Percentiles rank a stretch among this genome's conserved stretches.
Conservation (phyloP, 1,284 basidiomycete genomes). For the Dichomitus squalens region DNA sequence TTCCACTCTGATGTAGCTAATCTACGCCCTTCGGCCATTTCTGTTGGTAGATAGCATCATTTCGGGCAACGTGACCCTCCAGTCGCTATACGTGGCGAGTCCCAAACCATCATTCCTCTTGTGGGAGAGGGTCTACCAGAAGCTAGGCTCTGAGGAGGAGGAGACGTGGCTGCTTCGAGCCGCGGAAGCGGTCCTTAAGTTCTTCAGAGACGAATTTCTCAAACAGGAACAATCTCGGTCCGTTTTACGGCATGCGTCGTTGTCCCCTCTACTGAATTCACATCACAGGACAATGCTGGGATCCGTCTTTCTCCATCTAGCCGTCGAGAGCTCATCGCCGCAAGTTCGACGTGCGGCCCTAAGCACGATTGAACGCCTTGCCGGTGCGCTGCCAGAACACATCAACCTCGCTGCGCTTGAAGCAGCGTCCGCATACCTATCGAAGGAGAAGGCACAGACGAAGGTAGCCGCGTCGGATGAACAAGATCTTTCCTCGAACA, state of each 20-base stretch:
- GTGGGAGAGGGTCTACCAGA: conserved; percentile 86
- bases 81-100: conserved; percentile 45
- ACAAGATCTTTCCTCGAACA: conserved; percentile 39
- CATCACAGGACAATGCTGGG: conserved; percentile 45
- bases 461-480: conserved; percentile 32
- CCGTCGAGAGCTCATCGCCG: conserved; percentile 55
- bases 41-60: conserved; percentile 37
- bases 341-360: conserved; percentile 55
- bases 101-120: conserved; percentile 84
- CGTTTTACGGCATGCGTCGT: conserved; percentile 18
- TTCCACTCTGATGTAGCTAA: conserved; percentile 6
- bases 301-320: conserved; percentile 67
- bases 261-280: neutral
- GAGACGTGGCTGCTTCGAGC: conserved; percentile 82
- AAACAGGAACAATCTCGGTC: conserved; percentile 65
- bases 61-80: conserved; percentile 44
- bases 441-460: conserved; percentile 23
- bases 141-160: conserved; percentile 65
- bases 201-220: conserved; percentile 53
- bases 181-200: conserved; percentile 52
- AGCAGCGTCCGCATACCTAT: conserved; percentile 50
- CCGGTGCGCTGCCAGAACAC: conserved; percentile 43
- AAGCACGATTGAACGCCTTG: conserved; percentile 42
- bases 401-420: conserved; percentile 57
- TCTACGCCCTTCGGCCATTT: conserved; percentile 11